These are phyloP conservation scores for Pyricularia sp. DNA, from an alignment of 2,329 filamentous ascomycete genomes.

Conservation along the genomic window DNA sequence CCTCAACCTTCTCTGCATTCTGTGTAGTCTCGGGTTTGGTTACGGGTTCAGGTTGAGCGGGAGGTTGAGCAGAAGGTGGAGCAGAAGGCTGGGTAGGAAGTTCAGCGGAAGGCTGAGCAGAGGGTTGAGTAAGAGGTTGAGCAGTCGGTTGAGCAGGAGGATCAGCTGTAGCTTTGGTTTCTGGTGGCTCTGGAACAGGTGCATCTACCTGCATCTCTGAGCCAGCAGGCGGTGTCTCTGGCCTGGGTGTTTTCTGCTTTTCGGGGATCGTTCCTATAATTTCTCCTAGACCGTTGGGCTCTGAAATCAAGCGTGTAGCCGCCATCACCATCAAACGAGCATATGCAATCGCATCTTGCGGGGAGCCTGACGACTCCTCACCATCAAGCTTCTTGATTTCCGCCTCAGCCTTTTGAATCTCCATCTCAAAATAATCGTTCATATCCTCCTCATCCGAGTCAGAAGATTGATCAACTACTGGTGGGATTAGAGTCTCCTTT, in stretches of 20 bases:
- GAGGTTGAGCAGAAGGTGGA: neutral
- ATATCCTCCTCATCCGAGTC: slow-evolving; percentile 47
- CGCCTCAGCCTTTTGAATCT: slow-evolving; percentile 37
- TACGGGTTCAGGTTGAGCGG: neutral
- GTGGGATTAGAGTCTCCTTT: slow-evolving; percentile 17
- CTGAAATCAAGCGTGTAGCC: slow-evolving; percentile 31
- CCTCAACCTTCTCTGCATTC: neutral
- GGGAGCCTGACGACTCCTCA: slow-evolving; percentile 22
- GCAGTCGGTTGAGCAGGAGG: neutral
- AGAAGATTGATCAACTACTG: slow-evolving; percentile 29
- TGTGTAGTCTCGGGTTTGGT: neutral
- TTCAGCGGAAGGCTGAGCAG: neutral
- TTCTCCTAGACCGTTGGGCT: slow-evolving; percentile 27
- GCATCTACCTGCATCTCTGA: neutral
- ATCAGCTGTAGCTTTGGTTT: neutral
- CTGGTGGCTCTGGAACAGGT: neutral
- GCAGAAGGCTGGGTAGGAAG: no score
- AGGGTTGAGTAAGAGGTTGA: neutral
- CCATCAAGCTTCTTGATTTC: slow-evolving; percentile 33
- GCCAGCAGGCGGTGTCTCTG: neutral
- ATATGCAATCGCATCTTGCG: slow-evolving; percentile 31
- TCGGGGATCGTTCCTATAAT: slow-evolving; percentile 30
- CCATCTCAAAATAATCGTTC: slow-evolving; percentile 39
- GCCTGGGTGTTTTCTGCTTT: neutral
- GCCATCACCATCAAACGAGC: slow-evolving; percentile 31